Base-by-base conservation (phyloP, 441 rosid species). In the Arabidopsis lyrata region DNA sequence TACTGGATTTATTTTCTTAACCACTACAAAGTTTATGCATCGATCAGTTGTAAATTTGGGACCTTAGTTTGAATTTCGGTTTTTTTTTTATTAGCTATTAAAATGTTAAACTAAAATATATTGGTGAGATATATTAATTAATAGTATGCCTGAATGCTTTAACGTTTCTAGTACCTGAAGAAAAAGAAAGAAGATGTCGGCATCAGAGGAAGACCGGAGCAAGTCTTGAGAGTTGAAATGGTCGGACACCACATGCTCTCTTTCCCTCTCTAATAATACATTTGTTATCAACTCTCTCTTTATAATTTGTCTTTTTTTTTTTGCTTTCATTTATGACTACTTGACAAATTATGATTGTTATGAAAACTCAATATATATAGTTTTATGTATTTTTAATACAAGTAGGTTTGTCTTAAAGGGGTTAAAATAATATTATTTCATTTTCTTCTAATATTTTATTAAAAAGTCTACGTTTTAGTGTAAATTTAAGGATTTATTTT, bases 171-270 rank as follows among this genome's bases (percentile, higher is more conserved):
- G n/a, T n/a, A n/a, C n/a, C n/a, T n/a, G n/a, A n/a, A n/a, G 1
- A 22, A 47, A 24, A 38, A 35, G 3, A 65, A 72, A 50, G 49
- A 59, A 70, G 31, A 59, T 65, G 80, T 71, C 80, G 64, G 36
- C 77, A 70, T 77, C 77, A 58, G 48, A 52, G 73, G 77, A 77
- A 50, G 80, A 77, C 77, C 24, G 13, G 52, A 49, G 63, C 72
- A 65, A 77, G 77, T 77, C 80, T 68, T 65, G 73, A 64, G 63
- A 42, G 80, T 71, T 64, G 68, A 77, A 77, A 59, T 77, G 77
- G 80, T 77, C 80, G 63, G 80, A 70, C 62, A 56, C 72, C 80
- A 76, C 80, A 76, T 76, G 76, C 22, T 50, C 72, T 56, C 55
- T 70, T 24, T 53, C 78, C 49, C 63, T 75, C 72, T 68, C 50